These are phyloP conservation scores for Canariomyces notabilis DNA, from an alignment of 2,329 filamentous ascomycete genomes.

Conservation along the genomic window DNA sequence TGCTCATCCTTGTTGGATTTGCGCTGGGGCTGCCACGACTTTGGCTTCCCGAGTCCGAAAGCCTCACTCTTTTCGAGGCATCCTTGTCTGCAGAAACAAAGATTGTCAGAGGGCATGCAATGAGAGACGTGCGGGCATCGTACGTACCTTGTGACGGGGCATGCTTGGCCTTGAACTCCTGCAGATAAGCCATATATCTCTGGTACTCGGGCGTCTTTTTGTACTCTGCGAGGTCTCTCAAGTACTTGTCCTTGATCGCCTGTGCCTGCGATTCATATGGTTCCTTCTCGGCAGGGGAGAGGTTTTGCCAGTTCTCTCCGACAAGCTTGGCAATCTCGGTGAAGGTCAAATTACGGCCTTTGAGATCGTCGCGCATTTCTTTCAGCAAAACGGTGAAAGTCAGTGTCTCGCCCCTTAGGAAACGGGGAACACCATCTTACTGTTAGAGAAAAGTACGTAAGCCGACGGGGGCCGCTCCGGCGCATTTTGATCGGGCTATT, in stretches of 20 bases:
- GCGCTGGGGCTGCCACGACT: constrained; percentile 39
- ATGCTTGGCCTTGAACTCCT: constrained; percentile 74
- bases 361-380: constrained; percentile 75
- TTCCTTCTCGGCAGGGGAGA: constrained; percentile 63
- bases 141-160: constrained; percentile 50
- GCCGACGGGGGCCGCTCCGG: constrained; percentile 76
- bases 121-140: not conserved
- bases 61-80: constrained; percentile 44
- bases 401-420: not conserved
- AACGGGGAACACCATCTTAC: constrained; percentile 43
- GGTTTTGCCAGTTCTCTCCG: constrained; percentile 74
- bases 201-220: constrained; percentile 69
- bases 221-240: constrained; percentile 66
- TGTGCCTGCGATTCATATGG: constrained; percentile 68
- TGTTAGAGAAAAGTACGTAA: constrained; percentile 82
- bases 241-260: constrained; percentile 70
- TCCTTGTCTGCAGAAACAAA: constrained; percentile 39
- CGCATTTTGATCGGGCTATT: constrained; percentile 69
- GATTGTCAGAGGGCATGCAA: not conserved
- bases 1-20: constrained; percentile 35
- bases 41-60: constrained; percentile 34
- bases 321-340: constrained; percentile 80
- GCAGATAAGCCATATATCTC: constrained; percentile 66
- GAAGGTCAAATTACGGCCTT: constrained; percentile 71
- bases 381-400: not conserved